Evolutionary conservation across 495 filamentous ascomycete genomes (phyloP), one percentile per base, ranked within the genome.

Genomic region (Penicillium crystallinum): DNA sequence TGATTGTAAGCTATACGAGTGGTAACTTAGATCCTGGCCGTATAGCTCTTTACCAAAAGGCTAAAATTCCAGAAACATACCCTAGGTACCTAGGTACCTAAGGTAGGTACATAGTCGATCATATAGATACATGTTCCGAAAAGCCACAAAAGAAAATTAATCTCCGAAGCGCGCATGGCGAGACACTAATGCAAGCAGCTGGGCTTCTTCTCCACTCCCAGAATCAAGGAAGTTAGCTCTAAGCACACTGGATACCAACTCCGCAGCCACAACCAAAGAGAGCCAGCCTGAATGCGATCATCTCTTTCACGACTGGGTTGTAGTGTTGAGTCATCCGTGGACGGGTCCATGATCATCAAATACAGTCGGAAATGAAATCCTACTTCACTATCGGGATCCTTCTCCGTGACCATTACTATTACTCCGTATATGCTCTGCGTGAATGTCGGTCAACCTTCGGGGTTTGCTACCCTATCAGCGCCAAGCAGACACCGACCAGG

Each of bases 161-260:
- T 50, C 29, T 50, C 48, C 48, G 48, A 42, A 18, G 38, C 48
- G 48, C 48, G 48, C 48, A 50, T 50, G 48, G 48, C 48, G 48
- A 48, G 33, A 10, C 34, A 48, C 33, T 37, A 38, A 48, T 48
- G 34, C n/a, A 17, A 37, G 31, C 18, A 45, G 42, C 18, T 6
- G 35, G 33, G 9, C 21, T 23, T 7, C 33, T 47, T 33, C 12
- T 17, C 45, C 33, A 42, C 39, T 29, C 2, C 6, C 1, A 17
- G n/a, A 36, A 36, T 36, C 34, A 36, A 36, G 34, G 34, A 36
- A 36, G 29, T 31, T 4, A 10, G 8, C 10, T 8, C 29, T 25
- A 10, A 21, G 12, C 12, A 23, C 19, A 11, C 9, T 19, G 19
- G 21, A 21, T 23, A 9, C 8, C 8, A 3, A 25, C 21, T 41